These are phyloP conservation scores for Pisolithus albus DNA, from an alignment of 768 basidiomycete species.

Conservation along the genomic window DNA sequence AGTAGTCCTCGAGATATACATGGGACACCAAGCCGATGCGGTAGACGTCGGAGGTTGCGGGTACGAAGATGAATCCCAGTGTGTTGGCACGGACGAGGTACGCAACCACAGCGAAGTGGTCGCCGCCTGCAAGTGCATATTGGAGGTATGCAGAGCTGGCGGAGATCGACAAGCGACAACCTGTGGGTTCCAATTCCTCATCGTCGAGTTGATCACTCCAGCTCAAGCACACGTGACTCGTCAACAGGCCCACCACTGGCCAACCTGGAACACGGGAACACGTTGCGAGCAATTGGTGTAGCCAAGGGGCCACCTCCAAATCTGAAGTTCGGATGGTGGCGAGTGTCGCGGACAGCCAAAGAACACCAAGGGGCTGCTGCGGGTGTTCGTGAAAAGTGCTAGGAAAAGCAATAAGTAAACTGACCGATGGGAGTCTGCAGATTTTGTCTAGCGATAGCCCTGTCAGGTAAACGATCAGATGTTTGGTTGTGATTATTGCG, in stretches of 20 bases:
- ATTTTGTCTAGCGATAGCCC: constrained; percentile 6
- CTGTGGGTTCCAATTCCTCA: constrained; percentile 48
- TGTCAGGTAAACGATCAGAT: constrained; percentile 37
- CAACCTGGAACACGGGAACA: constrained; percentile 25
- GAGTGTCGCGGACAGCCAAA: constrained; percentile 21
- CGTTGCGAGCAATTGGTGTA: constrained; percentile 43
- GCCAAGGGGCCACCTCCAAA: constrained; percentile 38
- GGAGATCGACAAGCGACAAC: constrained; percentile 22
- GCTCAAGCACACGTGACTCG: constrained; percentile 13
- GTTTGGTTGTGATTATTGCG: constrained; percentile 31
- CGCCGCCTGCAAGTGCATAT: no score
- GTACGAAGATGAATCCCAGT: constrained; percentile 46
- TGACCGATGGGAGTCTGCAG: constrained; percentile 23
- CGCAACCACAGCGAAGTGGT: no score
- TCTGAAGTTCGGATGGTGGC: constrained; percentile 9
- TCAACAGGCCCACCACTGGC: constrained; percentile 35
- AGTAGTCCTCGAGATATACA: background rate
- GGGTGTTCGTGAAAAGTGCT: constrained; percentile 31
- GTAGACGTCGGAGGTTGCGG: constrained; percentile 17
- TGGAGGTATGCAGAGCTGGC: constrained; percentile 3
- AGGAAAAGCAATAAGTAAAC: constrained; percentile 30
- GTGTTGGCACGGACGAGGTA: constrained; percentile 47
- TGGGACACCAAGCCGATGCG: constrained; percentile 18
- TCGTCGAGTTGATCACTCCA: constrained; percentile 29
- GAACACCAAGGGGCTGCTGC: constrained; percentile 17